Evolutionary conservation across 2,329 filamentous ascomycete genomes (phyloP).

Genomic region (Colletotrichum agaves): DNA sequence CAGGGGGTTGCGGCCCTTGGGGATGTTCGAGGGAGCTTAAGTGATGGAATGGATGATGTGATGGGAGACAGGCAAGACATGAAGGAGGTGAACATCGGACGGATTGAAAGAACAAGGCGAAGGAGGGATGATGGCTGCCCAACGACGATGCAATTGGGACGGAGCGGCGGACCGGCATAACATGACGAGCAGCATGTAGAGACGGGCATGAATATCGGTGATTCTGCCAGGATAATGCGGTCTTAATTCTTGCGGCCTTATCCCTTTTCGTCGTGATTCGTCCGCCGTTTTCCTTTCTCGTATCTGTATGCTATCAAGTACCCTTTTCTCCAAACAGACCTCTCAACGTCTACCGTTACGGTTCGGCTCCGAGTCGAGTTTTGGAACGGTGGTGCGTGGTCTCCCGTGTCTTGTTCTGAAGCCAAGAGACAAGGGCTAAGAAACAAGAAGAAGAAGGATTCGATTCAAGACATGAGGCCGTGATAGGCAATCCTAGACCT

Average conservation of each 20-base stretch:
- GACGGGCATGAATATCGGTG: slow-evolving; percentile 29
- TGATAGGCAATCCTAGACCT: neutral
- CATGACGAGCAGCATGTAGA: slow-evolving; percentile 19
- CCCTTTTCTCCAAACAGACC: neutral
- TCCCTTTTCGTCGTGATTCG: slow-evolving; percentile 1
- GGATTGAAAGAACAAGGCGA: slow-evolving; percentile 7
- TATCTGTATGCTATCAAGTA: neutral
- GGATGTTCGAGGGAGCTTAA: slow-evolving; percentile 1
- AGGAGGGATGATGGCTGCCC: slow-evolving; percentile 39
- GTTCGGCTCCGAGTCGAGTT: neutral
- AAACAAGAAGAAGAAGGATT: neutral
- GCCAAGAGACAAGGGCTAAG: neutral
- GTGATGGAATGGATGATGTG: slow-evolving; percentile 17
- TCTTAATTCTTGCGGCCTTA: slow-evolving; percentile 16
- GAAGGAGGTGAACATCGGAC: slow-evolving; percentile 22
- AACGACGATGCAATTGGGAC: slow-evolving; percentile 31
- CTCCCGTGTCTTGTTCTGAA: neutral
- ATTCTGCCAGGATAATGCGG: slow-evolving; percentile 22
- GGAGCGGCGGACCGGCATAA: slow-evolving; percentile 29
- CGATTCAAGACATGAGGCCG: neutral
- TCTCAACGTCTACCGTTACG: neutral
- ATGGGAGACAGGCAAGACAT: slow-evolving; percentile 4
- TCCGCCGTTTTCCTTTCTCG: neutral
- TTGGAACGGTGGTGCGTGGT: neutral
- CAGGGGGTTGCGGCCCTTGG: slow-evolving; percentile 24